Evolutionary conservation across 768 basidiomycete genomes (phyloP).

Genomic region (Phlegmacium glaucopus): DNA sequence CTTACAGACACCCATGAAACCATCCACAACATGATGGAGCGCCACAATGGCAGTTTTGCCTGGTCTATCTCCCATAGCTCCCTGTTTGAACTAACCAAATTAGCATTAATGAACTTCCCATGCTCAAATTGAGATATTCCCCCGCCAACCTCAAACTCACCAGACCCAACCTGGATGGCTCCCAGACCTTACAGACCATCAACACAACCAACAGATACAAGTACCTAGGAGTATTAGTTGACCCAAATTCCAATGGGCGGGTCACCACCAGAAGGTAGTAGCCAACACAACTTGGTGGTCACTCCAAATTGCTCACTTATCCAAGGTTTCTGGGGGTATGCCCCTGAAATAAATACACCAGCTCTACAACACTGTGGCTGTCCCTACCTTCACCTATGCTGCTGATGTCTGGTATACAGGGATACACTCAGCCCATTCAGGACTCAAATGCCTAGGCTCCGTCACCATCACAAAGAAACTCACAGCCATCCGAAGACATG

Average conservation of each 20-base stretch:
- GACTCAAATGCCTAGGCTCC: background rate
- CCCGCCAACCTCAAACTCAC: background rate
- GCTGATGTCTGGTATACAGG: conserved; percentile 1
- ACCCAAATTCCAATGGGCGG: background rate
- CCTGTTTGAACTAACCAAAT: no score
- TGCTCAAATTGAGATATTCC: no score
- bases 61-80: no score
- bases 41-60: background rate
- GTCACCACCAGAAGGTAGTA: conserved; percentile 10
- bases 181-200: background rate
- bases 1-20: background rate
- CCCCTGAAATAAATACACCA: background rate
- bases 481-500: conserved; percentile 5
- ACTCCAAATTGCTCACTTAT: background rate
- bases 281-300: conserved; percentile 2
- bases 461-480: background rate
- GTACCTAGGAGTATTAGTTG: background rate
- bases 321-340: background rate
- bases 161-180: background rate
- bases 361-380: background rate
- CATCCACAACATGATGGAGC: background rate
- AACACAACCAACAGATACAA: background rate
- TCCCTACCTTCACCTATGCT: conserved; percentile 3
- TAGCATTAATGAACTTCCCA: no score
- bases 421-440: background rate